Base-by-base conservation (phyloP, 805 yeast species). In the Nakazawaea pomicola region DNA sequence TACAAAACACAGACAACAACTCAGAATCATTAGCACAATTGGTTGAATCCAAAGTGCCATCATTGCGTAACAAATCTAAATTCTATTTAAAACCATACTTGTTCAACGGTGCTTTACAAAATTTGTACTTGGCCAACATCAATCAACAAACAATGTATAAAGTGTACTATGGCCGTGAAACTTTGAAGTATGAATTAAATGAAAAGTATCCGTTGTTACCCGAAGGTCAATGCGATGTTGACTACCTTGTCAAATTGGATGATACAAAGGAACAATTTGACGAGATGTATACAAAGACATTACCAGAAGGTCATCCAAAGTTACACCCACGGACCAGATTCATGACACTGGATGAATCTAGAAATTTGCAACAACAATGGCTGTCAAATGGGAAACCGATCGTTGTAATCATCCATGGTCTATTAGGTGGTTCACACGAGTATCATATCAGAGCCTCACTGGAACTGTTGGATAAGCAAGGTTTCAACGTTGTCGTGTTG, bases 361-460 rank as follows among this genome's bases (percentile, higher is more conserved):
- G 49, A 4, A 51, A 38, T 2, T 39, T 70, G 3, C 52, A 65
- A 29, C 50, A 54, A 3, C 53, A 54, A 7, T 58, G 64, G 64
- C 45, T 24, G 4, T 49, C 54, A 2, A 68, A 68, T 42, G 56
- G 64, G 8, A 68, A 67, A 45, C 90, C 90, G 4, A 63, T 84
- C 36, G 66, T 79, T 16, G 63, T 84, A 24, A 74, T 82, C 7
- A 60, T 73, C 36, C 91, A 84, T 53, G 95, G 93, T 2, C 65
- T 84, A 29, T 82, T 85, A 20, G 91, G 93, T 44, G 95, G 95
- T 1, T 78, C 87, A 12, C 84, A 80, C 50, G 93, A 84, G 56
- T 78, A 85, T 16, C 80, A 80, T 43, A 74, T 83, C 35, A 68
- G 88, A 47, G 72, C 82, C 7, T 62, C 78, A 29, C 60, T 76